Evolutionary conservation across 164 flowering plant genomes (phyloP).

Genomic region (Tetracentron sinense): DNA sequence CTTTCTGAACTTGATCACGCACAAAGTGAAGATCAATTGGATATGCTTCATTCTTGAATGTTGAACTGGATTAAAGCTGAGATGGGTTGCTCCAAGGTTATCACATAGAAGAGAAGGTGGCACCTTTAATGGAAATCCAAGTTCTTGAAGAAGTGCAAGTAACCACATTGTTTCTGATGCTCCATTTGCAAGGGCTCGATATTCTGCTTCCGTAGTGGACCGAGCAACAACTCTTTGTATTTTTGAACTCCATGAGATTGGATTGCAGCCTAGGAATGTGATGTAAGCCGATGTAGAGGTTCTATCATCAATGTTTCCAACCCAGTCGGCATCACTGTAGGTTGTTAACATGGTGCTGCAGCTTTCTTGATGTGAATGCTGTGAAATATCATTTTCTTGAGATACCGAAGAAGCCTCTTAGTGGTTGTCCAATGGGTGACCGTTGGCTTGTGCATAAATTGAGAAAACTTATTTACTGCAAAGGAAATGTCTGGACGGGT

Average conservation of each 20-base stretch:
- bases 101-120: constrained; percentile 1
- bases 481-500: background rate
- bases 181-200: background rate
- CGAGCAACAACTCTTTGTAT: background rate
- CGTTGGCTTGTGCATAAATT: background rate
- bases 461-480: background rate
- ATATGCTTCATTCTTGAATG: constrained; percentile 12
- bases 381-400: background rate
- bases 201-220: constrained; percentile 4
- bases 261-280: constrained; percentile 4
- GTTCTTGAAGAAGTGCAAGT: background rate
- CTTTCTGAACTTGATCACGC: background rate
- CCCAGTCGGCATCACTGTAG: constrained; percentile 7
- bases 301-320: constrained; percentile 1
- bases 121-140: background rate
- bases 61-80: constrained; percentile 1
- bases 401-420: constrained; percentile 6
- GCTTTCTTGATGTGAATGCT: background rate
- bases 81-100: constrained; percentile 2
- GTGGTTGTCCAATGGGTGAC: background rate
- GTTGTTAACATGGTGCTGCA: background rate
- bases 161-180: background rate
- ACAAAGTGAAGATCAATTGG: no score
- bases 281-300: background rate
- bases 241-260: constrained; percentile 7